phyloP scores from a whole-genome alignment of 169 alveolate species.

The Pseudocohnilembus persalinus region DNA sequence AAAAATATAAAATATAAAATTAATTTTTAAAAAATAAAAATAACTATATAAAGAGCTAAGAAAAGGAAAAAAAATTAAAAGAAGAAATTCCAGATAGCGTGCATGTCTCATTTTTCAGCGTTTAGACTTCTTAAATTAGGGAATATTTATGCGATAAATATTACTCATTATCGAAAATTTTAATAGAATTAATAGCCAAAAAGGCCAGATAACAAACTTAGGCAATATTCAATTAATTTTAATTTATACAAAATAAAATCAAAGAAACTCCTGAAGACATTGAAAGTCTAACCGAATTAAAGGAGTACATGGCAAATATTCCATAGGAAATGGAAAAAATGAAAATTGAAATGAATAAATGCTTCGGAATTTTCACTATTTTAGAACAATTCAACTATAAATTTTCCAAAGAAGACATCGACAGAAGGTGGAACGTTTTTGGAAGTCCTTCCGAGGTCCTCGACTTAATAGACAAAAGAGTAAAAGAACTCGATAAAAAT shows the following conservation, averaged over 20 bases:
- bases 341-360: constrained; percentile 77
- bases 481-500: constrained; percentile 83
- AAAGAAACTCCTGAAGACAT: constrained; percentile 84
- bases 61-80: constrained; percentile 74
- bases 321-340: constrained; percentile 83
- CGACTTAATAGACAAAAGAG: constrained; percentile 74
- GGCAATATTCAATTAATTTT: constrained; percentile 79
- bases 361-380: constrained; percentile 78
- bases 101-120: constrained; percentile 85
- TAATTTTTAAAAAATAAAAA: no score
- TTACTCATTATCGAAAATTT: constrained; percentile 74
- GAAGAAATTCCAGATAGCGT: constrained; percentile 83
- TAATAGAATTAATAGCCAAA: constrained; percentile 81
- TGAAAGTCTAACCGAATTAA: constrained; percentile 88
- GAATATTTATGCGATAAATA: constrained; percentile 83
- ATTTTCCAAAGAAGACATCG: constrained; percentile 81
- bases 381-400: constrained; percentile 82
- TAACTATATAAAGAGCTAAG: constrained; percentile 70
- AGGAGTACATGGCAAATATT: constrained; percentile 85
- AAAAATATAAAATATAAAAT: no score
- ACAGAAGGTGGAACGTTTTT: constrained; percentile 86
- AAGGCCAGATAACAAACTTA: constrained; percentile 85
- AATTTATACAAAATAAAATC: constrained; percentile 81
- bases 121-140: constrained; percentile 87
- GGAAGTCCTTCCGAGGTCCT: constrained; percentile 87